These are phyloP conservation scores for Lasiodiplodia citricola DNA, from an alignment of 2,329 filamentous ascomycete species.

Conservation along the genomic window DNA sequence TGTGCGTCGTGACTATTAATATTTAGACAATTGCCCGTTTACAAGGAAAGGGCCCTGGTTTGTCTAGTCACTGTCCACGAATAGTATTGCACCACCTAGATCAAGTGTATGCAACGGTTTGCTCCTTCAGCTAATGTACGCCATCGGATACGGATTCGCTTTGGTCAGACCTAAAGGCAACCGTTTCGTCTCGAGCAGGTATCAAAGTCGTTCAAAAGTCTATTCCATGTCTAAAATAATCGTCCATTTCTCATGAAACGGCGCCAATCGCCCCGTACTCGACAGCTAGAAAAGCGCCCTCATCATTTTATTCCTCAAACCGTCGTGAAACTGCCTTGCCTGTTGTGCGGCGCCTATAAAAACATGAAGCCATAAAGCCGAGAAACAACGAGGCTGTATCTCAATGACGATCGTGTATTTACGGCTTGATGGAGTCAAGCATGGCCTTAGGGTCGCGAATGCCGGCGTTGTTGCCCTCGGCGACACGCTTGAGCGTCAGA, in stretches of 20 bases:
- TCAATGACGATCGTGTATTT: neutral
- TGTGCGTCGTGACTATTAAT: no score
- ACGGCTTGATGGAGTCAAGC: conserved; percentile 35
- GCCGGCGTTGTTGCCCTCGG: conserved; percentile 63
- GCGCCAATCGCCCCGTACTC: conserved; percentile 2
- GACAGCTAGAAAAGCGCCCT: neutral
- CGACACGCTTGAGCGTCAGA: conserved; percentile 66
- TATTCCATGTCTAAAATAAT: conserved; percentile 17
- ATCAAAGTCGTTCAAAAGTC: neutral
- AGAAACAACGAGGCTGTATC: neutral
- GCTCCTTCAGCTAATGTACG: no score
- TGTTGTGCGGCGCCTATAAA: conserved; percentile 1
- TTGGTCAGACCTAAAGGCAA: no score
- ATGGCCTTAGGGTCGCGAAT: conserved; percentile 58
- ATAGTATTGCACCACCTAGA: no score
- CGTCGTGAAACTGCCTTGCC: no score
- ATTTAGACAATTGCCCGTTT: no score
- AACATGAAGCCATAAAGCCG: neutral
- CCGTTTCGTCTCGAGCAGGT: no score
- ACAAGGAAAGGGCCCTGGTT: no score
- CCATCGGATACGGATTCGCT: no score
- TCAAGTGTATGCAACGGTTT: no score
- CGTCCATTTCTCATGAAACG: conserved; percentile 9
- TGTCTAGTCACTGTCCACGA: no score
- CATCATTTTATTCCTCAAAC: neutral